These are phyloP conservation scores for Colletotrichum graminicola DNA, from an alignment of 2,329 filamentous ascomycete genomes.

Conservation along the genomic window DNA sequence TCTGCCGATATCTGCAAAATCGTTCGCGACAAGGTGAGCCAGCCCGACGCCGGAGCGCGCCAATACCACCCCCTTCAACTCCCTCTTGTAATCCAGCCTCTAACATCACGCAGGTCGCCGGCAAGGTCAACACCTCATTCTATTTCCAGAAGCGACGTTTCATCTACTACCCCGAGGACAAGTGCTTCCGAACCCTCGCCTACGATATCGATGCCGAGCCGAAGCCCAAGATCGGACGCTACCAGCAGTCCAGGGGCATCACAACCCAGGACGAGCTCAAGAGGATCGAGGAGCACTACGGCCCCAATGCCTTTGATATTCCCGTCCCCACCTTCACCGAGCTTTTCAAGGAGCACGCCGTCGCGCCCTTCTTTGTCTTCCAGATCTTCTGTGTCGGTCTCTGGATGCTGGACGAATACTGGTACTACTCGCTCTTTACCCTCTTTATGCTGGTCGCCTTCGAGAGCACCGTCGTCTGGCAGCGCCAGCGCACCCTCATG, in stretches of 20 bases:
- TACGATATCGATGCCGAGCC: conserved; percentile 90
- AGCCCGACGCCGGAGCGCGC: neutral
- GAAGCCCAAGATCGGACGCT: conserved; percentile 81
- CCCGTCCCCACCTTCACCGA: conserved; percentile 96
- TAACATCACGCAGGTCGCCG: conserved; percentile 67
- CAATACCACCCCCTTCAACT: neutral
- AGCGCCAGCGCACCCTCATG: conserved; percentile 92
- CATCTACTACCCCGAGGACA: conserved; percentile 78
- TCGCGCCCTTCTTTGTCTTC: conserved; percentile 99
- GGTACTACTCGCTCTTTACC: conserved; percentile 99
- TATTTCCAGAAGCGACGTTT: conserved; percentile 98
- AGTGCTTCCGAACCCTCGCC: conserved; percentile 83
- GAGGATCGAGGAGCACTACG: conserved; percentile 90
- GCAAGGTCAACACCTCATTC: conserved; percentile 85
- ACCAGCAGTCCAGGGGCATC: conserved; percentile 85
- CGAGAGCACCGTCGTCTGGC: conserved; percentile 99
- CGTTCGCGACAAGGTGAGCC: conserved; percentile 72
- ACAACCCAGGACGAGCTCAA: conserved; percentile 80
- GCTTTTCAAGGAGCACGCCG: conserved; percentile 97
- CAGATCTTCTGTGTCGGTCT: conserved; percentile 98
- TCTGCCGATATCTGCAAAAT: conserved; percentile 88
- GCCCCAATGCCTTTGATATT: conserved; percentile 96
- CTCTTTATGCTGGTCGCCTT: conserved; percentile 98
- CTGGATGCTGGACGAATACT: conserved; percentile 99
- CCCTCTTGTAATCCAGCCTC: neutral